Percentiles rank a stretch among this genome's conserved stretches.
phyloP scores from a whole-genome alignment of 192 early-diverging fungal species.

The Coemansia umbellata region DNA sequence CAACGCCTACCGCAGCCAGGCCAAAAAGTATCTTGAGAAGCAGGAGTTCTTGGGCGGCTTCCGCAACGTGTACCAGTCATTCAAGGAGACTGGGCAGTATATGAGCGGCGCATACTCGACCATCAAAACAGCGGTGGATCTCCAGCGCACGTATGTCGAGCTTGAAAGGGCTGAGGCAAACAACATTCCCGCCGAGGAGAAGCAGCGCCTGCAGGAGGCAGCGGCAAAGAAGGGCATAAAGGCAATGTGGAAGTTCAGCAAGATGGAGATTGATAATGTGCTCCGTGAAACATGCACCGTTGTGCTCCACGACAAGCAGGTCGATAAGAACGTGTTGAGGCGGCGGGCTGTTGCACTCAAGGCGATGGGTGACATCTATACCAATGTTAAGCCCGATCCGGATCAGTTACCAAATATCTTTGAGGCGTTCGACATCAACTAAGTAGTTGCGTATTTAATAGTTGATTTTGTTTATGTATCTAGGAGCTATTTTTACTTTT shows the following conservation, averaged over 20 bases:
- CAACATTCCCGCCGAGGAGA: slow-evolving; percentile 64
- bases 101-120: slow-evolving; percentile 88
- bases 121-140: slow-evolving; percentile 86
- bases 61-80: slow-evolving; percentile 64
- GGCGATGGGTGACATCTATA: slow-evolving; percentile 82
- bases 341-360: slow-evolving; percentile 77
- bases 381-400: slow-evolving; percentile 63
- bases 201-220: slow-evolving; percentile 61
- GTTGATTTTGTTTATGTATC: background rate
- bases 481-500: background rate
- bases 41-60: slow-evolving; percentile 68
- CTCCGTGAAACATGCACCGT: slow-evolving; percentile 88
- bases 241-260: slow-evolving; percentile 89
- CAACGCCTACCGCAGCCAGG: slow-evolving; percentile 84
- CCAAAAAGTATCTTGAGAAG: slow-evolving; percentile 73
- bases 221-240: slow-evolving; percentile 80
- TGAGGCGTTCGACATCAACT: slow-evolving; percentile 25
- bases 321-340: slow-evolving; percentile 53
- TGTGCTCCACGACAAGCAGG: slow-evolving; percentile 67
- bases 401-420: slow-evolving; percentile 42
- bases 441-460: background rate
- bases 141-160: slow-evolving; percentile 86
- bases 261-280: slow-evolving; percentile 92
- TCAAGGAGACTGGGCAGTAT: slow-evolving; percentile 89
- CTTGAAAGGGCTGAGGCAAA: slow-evolving; percentile 88